Conservation (phyloP, 2,329 filamentous ascomycete genomes). For the Colletotrichum euphorbiae region DNA sequence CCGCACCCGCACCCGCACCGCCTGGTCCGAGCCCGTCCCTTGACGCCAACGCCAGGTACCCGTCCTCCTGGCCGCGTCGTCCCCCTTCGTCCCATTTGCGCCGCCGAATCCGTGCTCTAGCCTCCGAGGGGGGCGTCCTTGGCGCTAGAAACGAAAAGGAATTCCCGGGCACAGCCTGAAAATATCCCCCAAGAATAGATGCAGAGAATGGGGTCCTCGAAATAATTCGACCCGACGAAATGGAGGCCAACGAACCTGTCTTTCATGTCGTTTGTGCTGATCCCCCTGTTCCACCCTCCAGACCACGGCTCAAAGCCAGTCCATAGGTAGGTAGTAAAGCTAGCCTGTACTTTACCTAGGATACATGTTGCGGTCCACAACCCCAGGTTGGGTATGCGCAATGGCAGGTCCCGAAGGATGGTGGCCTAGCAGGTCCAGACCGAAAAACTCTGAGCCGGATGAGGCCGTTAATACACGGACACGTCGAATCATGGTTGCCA, state of each 20-base stretch:
- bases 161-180: conserved; percentile 26
- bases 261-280: conserved; percentile 11
- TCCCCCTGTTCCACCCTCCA: conserved; percentile 26
- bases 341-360: background rate
- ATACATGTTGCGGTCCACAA: no score
- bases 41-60: conserved; percentile 33
- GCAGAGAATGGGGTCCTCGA: conserved; percentile 1
- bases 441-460: conserved; percentile 30
- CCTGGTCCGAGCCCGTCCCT: conserved; percentile 25
- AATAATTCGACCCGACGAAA: conserved; percentile 8
- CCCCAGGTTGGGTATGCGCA: background rate
- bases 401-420: conserved; percentile 22
- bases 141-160: conserved; percentile 32
- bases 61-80: conserved; percentile 26
- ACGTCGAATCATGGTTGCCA: conserved; percentile 29
- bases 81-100: background rate
- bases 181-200: conserved; percentile 12
- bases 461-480: conserved; percentile 27
- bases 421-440: conserved; percentile 30
- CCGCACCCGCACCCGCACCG: conserved; percentile 20
- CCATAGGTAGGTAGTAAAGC: background rate
- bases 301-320: conserved; percentile 1
- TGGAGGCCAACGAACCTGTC: conserved; percentile 13
- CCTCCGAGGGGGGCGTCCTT: conserved; percentile 18
- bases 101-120: conserved; percentile 21